Conservation (phyloP, 2,329 filamentous ascomycete species). For the Pyricularia sp. region DNA sequence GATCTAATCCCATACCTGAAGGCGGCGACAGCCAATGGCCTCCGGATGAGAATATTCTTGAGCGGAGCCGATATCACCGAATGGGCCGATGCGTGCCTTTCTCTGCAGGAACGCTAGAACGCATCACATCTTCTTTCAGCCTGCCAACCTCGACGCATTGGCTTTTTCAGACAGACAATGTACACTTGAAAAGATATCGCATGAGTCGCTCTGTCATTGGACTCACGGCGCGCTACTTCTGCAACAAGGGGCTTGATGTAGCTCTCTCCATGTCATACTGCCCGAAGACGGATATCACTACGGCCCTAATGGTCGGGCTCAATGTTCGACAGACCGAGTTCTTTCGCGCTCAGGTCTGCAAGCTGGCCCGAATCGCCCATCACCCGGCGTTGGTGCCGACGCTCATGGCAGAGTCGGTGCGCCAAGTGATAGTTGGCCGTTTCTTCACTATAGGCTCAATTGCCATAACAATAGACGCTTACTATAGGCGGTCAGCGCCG, state of each 20-base stretch:
- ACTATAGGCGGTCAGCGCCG: not conserved
- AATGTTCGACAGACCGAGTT: not conserved
- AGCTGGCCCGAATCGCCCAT: not conserved
- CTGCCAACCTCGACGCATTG: not conserved
- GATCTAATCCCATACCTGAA: not conserved
- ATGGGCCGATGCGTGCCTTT: not conserved
- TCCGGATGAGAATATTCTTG: not conserved
- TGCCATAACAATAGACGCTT: not conserved
- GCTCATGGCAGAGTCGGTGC: not conserved
- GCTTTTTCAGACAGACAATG: not conserved
- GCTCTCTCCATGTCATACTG: not conserved
- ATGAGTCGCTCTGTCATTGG: not conserved
- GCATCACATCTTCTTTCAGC: not conserved
- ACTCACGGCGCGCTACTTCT: not conserved
- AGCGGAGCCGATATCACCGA: not conserved
- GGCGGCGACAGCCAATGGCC: not conserved
- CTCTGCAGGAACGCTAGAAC: not conserved
- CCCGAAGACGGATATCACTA: not conserved
- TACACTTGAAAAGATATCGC: not conserved
- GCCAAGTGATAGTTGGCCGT: not conserved
- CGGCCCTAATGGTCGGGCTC: not conserved
- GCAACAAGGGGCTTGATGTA: not conserved
- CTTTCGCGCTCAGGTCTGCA: not conserved
- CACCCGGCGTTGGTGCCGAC: conserved; percentile 1
- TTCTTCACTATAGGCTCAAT: not conserved